Percentiles rank a stretch among this genome's conserved stretches.
These are phyloP conservation scores for Coemansia sp. DNA, from an alignment of 192 early-diverging fungal species.

Conservation along the genomic window DNA sequence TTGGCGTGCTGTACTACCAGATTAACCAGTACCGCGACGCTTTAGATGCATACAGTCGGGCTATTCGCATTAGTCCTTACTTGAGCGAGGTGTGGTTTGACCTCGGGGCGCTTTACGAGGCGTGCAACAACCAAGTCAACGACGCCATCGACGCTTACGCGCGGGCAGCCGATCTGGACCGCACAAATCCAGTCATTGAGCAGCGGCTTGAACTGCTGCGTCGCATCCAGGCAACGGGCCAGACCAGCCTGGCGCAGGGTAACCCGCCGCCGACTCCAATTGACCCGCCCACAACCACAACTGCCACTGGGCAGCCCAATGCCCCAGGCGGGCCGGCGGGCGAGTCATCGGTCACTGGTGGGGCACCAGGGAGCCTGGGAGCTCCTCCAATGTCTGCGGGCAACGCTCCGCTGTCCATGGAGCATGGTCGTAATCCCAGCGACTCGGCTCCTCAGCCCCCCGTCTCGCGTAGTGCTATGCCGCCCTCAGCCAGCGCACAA, in stretches of 20 bases:
- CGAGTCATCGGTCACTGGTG: constrained; percentile 33
- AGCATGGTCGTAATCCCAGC: constrained; percentile 22
- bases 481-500: constrained; percentile 14
- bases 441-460: constrained; percentile 18
- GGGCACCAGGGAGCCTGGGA: constrained; percentile 42
- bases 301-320: constrained; percentile 48
- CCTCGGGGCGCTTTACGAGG: constrained; percentile 94
- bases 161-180: constrained; percentile 91
- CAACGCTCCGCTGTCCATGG: constrained; percentile 15
- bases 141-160: constrained; percentile 98
- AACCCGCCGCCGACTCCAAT: constrained; percentile 45
- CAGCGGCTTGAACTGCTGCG: constrained; percentile 64
- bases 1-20: constrained; percentile 97
- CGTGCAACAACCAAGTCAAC: constrained; percentile 95
- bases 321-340: constrained; percentile 52
- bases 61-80: constrained; percentile 90
- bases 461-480: constrained; percentile 10
- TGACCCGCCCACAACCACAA: constrained; percentile 42
- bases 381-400: constrained; percentile 36
- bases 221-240: constrained; percentile 50
- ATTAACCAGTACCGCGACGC: constrained; percentile 95
- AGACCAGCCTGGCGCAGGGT: constrained; percentile 27
- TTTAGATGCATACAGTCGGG: constrained; percentile 94
- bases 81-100: constrained; percentile 99
- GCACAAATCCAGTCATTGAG: constrained; percentile 83